phyloP scores from a whole-genome alignment of 202 grass and related monocot species.

The Brachypodium distachyon region DNA sequence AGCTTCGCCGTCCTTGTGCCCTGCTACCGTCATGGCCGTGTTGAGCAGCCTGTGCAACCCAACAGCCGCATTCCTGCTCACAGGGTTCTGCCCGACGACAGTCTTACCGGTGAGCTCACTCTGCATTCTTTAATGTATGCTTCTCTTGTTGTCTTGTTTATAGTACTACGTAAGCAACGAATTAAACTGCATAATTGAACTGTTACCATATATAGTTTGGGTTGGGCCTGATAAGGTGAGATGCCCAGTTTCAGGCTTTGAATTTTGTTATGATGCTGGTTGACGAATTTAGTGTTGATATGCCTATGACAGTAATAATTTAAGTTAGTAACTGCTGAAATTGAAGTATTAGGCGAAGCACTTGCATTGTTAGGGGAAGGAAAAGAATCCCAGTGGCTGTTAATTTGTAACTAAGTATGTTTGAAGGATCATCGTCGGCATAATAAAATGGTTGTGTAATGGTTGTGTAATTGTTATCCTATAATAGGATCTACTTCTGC shows the following conservation, averaged over 20 bases:
- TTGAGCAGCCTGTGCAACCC: background rate
- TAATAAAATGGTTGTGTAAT: background rate
- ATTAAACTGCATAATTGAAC: background rate
- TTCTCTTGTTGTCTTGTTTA: background rate
- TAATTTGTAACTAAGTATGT: background rate
- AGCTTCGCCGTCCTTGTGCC: conserved; percentile 87
- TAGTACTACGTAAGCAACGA: background rate
- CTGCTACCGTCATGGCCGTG: conserved; percentile 39
- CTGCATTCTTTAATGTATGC: background rate
- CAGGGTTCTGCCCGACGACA: background rate
- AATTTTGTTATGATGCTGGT: background rate
- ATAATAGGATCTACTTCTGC: background rate
- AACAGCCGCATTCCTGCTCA: conserved; percentile 5
- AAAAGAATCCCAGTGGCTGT: background rate
- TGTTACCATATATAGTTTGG: background rate
- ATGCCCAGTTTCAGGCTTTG: background rate
- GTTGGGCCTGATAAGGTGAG: background rate
- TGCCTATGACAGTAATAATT: background rate
- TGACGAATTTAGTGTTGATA: background rate
- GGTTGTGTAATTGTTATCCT: background rate
- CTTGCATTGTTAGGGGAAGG: background rate
- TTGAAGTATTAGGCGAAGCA: background rate
- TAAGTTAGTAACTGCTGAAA: background rate
- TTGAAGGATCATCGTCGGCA: background rate
- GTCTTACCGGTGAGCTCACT: conserved; percentile 20